A percentile compares a stretch with the other conserved stretches of the same genome.
These are phyloP conservation scores for Microascus cirrosus DNA, from an alignment of 2,329 filamentous ascomycete species.

Conservation along the genomic window DNA sequence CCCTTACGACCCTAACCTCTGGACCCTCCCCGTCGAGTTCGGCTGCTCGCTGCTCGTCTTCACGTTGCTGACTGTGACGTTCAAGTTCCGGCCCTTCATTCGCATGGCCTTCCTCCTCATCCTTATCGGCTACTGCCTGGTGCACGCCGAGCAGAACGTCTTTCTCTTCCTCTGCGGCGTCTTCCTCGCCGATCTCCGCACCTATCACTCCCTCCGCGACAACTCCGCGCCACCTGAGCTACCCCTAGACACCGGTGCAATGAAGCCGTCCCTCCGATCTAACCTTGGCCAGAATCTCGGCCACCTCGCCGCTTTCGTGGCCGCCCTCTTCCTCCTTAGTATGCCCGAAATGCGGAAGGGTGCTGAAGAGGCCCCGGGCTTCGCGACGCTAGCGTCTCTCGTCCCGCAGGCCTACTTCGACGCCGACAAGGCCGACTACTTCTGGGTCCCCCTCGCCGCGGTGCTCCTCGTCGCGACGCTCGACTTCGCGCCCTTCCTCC, in stretches of 20 bases:
- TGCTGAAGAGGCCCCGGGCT: slow-evolving; percentile 23
- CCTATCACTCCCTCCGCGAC: background rate
- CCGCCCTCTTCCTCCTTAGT: slow-evolving; percentile 1
- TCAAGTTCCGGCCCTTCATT: slow-evolving; percentile 36
- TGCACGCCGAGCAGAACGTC: slow-evolving; percentile 54
- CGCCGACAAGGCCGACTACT: slow-evolving; percentile 21
- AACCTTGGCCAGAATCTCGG: background rate
- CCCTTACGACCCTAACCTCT: slow-evolving; percentile 46
- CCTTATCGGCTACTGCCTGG: slow-evolving; percentile 55
- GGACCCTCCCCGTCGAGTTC: slow-evolving; percentile 55
- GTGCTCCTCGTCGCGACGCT: slow-evolving; percentile 42
- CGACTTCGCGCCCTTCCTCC: slow-evolving; percentile 46
- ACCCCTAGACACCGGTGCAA: background rate
- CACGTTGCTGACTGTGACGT: slow-evolving; percentile 39
- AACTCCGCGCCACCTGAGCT: background rate
- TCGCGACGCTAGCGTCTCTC: slow-evolving; percentile 22
- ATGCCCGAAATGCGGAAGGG: background rate
- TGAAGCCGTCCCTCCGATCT: background rate
- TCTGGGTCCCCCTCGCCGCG: slow-evolving; percentile 57
- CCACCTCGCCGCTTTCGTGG: background rate
- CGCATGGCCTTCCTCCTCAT: slow-evolving; percentile 40
- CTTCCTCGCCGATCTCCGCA: slow-evolving; percentile 39
- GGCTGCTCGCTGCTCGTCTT: slow-evolving; percentile 54
- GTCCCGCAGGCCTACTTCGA: background rate
- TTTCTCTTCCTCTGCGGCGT: slow-evolving; percentile 51